Percentiles rank a stretch among this genome's conserved stretches.
These are phyloP conservation scores for Pleurotus pulmonarius DNA, from an alignment of 768 basidiomycete genomes.

Conservation along the genomic window DNA sequence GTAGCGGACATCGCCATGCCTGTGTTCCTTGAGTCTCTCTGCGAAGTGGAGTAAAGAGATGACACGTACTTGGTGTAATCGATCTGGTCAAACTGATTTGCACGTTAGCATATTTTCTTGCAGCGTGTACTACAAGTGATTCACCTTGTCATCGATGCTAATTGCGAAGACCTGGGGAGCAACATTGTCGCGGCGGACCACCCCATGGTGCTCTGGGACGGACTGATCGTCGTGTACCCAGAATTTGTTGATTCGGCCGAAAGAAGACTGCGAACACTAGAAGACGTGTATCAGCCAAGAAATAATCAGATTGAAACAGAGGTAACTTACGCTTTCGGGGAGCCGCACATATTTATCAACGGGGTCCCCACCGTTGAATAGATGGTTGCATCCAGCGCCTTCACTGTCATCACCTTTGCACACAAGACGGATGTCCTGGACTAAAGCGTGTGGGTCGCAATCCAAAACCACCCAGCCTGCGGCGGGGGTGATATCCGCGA, in stretches of 20 bases:
- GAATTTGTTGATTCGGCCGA: constrained; percentile 35
- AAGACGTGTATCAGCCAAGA: no score
- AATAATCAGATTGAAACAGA: no score
- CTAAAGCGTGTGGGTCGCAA: neutral
- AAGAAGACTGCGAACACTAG: constrained; percentile 37
- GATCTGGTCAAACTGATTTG: neutral
- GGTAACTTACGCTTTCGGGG: constrained; percentile 41
- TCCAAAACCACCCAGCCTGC: neutral
- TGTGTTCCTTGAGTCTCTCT: no score
- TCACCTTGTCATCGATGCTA: neutral
- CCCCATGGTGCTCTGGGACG: constrained; percentile 23
- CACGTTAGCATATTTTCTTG: neutral
- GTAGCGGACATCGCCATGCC: no score
- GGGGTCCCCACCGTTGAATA: constrained; percentile 32
- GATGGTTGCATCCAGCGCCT: constrained; percentile 28
- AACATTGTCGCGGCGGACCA: neutral
- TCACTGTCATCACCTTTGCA: neutral
- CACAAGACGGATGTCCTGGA: neutral
- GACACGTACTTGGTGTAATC: neutral
- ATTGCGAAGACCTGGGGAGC: neutral
- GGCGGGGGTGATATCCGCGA: neutral
- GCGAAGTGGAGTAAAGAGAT: no score
- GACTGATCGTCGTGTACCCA: constrained; percentile 41
- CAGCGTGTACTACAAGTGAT: neutral
- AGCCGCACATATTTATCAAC: constrained; percentile 50